phyloP scores from a whole-genome alignment of 1,139 yeast genomes.

The Arxiozyma slooffiae region DNA sequence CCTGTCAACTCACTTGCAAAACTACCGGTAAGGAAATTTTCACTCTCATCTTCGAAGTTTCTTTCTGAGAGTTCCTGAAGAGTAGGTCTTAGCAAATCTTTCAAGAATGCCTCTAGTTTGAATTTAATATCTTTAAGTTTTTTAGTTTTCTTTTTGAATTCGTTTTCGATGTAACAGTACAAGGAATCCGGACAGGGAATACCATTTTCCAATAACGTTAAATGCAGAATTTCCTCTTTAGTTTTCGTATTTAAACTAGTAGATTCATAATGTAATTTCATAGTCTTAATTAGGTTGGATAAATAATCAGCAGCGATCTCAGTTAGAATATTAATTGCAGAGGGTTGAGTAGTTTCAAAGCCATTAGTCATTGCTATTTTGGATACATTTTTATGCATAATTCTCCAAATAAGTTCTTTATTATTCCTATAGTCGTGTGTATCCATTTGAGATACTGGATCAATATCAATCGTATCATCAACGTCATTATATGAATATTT shows the following conservation, averaged over 20 bases:
- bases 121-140: conserved; percentile 60
- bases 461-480: conserved; percentile 58
- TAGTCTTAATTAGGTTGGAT: conserved; percentile 59
- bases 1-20: conserved; percentile 80
- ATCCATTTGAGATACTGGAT: conserved; percentile 61
- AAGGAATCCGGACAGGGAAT: conserved; percentile 69
- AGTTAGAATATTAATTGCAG: conserved; percentile 70
- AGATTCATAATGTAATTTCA: conserved; percentile 63
- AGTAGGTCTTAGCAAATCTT: conserved; percentile 76
- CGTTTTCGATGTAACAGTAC: conserved; percentile 66
- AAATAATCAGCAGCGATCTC: conserved; percentile 77
- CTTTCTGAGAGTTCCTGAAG: conserved; percentile 64
- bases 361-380: conserved; percentile 90
- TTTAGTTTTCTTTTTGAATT: conserved; percentile 55
- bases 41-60: conserved; percentile 81
- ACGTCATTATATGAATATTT: conserved; percentile 31
- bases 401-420: conserved; percentile 51
- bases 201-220: conserved; percentile 75
- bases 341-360: conserved; percentile 71
- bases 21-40: conserved; percentile 89
- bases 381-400: conserved; percentile 60
- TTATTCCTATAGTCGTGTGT: conserved; percentile 50
- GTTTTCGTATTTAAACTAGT: conserved; percentile 39
- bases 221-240: conserved; percentile 43
- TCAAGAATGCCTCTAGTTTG: conserved; percentile 64